Evolutionary conservation across 2,329 filamentous ascomycete species (phyloP).

Genomic region (Aspergillus tamarii): DNA sequence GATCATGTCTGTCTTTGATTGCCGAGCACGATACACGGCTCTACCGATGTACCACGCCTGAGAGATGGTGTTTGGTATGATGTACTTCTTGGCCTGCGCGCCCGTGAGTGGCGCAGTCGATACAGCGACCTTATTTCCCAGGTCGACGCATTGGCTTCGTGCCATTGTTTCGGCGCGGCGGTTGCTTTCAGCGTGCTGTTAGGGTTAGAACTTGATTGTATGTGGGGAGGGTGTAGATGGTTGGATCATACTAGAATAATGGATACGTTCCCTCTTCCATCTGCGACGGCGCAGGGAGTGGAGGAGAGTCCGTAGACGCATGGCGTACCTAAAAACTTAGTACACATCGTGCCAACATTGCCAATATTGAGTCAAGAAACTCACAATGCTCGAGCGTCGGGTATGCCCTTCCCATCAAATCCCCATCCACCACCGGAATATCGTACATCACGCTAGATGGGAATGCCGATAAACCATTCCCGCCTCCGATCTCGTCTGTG

Average conservation of each 20-base stretch:
- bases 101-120: slow-evolving; percentile 27
- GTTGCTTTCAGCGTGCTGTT: slow-evolving; percentile 28
- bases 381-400: slow-evolving; percentile 33
- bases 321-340: neutral
- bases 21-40: slow-evolving; percentile 30
- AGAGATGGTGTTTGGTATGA: slow-evolving; percentile 34
- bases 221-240: neutral
- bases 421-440: slow-evolving; percentile 48
- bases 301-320: slow-evolving; percentile 2
- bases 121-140: slow-evolving; percentile 28
- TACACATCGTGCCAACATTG: neutral
- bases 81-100: slow-evolving; percentile 28
- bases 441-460: slow-evolving; percentile 34
- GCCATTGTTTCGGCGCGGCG: slow-evolving; percentile 29
- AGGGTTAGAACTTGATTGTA: neutral
- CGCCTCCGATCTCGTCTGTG: slow-evolving; percentile 30
- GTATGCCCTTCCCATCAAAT: slow-evolving; percentile 53
- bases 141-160: slow-evolving; percentile 30
- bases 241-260: slow-evolving; percentile 16
- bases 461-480: slow-evolving; percentile 42
- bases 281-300: slow-evolving; percentile 37
- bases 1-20: slow-evolving; percentile 38
- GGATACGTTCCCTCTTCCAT: slow-evolving; percentile 47
- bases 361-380: neutral
- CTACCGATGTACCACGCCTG: slow-evolving; percentile 36